Conservation (phyloP, 176 grass and related monocot species). For the Musa itinerans region DNA sequence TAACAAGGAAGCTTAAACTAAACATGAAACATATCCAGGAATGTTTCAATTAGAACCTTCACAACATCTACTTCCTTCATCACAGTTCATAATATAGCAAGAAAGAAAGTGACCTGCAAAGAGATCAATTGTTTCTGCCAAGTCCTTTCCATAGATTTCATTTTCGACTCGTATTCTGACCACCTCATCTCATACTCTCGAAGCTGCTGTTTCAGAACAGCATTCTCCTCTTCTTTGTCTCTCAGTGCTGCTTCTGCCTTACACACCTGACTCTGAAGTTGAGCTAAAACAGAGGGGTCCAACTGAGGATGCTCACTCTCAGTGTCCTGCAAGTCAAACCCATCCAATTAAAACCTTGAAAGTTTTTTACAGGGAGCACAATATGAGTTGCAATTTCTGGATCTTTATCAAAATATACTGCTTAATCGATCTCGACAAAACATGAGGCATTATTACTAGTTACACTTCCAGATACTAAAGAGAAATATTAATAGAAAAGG, state of each 20-base stretch:
- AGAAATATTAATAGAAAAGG: too few relatives aligned
- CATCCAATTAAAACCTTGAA: too few relatives aligned
- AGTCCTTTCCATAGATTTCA: constrained; percentile 86
- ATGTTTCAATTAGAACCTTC: background rate
- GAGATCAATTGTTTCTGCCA: constrained; percentile 94
- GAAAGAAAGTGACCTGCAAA: constrained; percentile 50
- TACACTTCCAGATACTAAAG: too few relatives aligned
- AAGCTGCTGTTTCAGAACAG: constrained; percentile 53
- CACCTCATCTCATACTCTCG: constrained; percentile 87
- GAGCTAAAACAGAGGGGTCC: constrained; percentile 35
- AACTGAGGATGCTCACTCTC: constrained; percentile 33
- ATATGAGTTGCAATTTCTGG: too few relatives aligned
- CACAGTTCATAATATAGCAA: background rate
- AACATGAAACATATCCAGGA: background rate
- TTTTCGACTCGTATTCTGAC: constrained; percentile 79
- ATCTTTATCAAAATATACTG: too few relatives aligned
- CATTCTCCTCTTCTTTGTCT: constrained; percentile 83
- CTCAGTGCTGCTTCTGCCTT: constrained; percentile 50
- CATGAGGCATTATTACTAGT: too few relatives aligned
- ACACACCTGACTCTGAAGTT: constrained; percentile 40
- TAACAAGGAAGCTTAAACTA: background rate
- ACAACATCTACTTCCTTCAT: too few relatives aligned
- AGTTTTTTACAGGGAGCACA: too few relatives aligned
- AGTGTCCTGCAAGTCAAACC: constrained; percentile 20
- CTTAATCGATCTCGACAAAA: too few relatives aligned